Evolutionary conservation across 1,284 basidiomycete species (phyloP).

Genomic region (Entoloma clypeatum): DNA sequence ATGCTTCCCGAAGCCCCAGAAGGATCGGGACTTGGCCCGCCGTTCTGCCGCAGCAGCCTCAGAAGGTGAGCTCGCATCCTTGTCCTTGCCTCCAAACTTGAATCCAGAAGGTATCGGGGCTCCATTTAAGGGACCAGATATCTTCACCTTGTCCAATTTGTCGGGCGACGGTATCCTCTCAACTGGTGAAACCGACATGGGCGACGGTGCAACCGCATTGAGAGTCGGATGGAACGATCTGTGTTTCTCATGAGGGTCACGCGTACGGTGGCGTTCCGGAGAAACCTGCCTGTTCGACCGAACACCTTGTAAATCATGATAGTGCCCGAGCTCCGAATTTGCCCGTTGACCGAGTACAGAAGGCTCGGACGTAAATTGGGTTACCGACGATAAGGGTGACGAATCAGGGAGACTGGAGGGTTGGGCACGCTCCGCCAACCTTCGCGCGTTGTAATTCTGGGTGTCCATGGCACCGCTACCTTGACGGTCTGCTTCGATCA

Average conservation of each 20-base stretch:
- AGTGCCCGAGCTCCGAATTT: slow-evolving; percentile 77
- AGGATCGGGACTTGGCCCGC: slow-evolving; percentile 81
- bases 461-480: slow-evolving; percentile 26
- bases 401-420: slow-evolving; percentile 50
- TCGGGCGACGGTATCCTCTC: slow-evolving; percentile 64
- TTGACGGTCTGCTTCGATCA: slow-evolving; percentile 46
- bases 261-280: slow-evolving; percentile 52
- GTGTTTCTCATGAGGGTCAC: slow-evolving; percentile 44
- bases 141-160: slow-evolving; percentile 66
- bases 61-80: slow-evolving; percentile 51
- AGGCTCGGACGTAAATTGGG: slow-evolving; percentile 30
- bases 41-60: slow-evolving; percentile 52
- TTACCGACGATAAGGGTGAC: slow-evolving; percentile 52
- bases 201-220: slow-evolving; percentile 44
- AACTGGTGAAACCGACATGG: slow-evolving; percentile 35
- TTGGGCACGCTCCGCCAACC: slow-evolving; percentile 39
- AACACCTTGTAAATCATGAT: slow-evolving; percentile 53
- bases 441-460: slow-evolving; percentile 36
- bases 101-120: slow-evolving; percentile 83
- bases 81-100: slow-evolving; percentile 81
- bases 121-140: slow-evolving; percentile 86
- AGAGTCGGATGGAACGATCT: slow-evolving; percentile 57
- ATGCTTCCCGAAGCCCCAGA: slow-evolving; percentile 79
- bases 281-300: slow-evolving; percentile 42
- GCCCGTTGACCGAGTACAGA: slow-evolving; percentile 46